Conservation (phyloP, 2,329 filamentous ascomycete species). For the Aspergillus neoniger region DNA sequence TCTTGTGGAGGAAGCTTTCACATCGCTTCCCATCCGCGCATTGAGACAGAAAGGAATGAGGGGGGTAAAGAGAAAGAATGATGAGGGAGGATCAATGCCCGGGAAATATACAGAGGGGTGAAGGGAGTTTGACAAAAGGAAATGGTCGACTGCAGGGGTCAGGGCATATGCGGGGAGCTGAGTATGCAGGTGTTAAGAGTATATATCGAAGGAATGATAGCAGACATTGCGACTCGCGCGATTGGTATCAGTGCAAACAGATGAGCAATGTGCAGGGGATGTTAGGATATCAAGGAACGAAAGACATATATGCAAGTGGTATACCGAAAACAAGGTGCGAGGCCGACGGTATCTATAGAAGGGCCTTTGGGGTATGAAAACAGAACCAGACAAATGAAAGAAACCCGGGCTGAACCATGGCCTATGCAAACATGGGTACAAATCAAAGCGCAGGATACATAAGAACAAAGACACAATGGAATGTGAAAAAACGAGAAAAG, state of each 20-base stretch:
- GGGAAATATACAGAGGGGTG: slow-evolving; percentile 21
- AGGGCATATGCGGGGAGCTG: slow-evolving; percentile 3
- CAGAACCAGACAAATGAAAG: slow-evolving; percentile 29
- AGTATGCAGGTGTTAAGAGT: slow-evolving; percentile 2
- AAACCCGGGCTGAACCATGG: slow-evolving; percentile 25
- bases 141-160: slow-evolving; percentile 21
- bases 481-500: slow-evolving; percentile 13
- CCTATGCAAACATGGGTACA: slow-evolving; percentile 24
- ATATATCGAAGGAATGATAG: slow-evolving; percentile 29
- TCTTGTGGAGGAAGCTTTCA: slow-evolving; percentile 2
- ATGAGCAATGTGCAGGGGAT: slow-evolving; percentile 25
- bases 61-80: slow-evolving; percentile 18
- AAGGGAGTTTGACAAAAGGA: slow-evolving; percentile 24
- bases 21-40: slow-evolving; percentile 13
- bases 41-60: slow-evolving; percentile 26
- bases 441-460: slow-evolving; percentile 13
- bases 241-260: slow-evolving; percentile 30
- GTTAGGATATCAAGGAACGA: slow-evolving; percentile 20
- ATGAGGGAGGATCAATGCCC: slow-evolving; percentile 9
- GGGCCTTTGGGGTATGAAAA: slow-evolving; percentile 44
- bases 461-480: slow-evolving; percentile 15
- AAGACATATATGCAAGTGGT: slow-evolving; percentile 23
- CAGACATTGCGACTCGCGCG: slow-evolving; percentile 36
- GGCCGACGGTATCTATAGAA: slow-evolving; percentile 41
- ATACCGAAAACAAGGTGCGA: slow-evolving; percentile 34